These are phyloP conservation scores for Neurospora intermedia DNA, from an alignment of 495 filamentous ascomycete genomes.

Conservation along the genomic window DNA sequence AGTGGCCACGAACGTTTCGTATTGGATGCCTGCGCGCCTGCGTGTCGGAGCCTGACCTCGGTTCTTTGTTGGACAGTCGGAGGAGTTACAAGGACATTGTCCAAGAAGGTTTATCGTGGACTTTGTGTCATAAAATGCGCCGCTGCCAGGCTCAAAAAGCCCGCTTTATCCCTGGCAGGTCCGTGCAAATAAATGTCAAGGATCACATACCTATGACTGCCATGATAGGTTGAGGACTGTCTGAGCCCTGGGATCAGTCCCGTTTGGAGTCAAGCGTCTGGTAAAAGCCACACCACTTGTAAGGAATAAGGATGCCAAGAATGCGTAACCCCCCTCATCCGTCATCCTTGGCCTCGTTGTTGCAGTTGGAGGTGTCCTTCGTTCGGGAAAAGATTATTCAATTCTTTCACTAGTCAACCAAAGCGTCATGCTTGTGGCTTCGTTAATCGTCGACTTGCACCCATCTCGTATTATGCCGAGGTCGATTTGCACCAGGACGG, in stretches of 20 bases:
- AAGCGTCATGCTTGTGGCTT: not conserved
- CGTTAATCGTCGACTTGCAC: not conserved
- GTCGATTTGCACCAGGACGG: not conserved
- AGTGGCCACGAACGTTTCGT: not conserved
- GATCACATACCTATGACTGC: constrained; percentile 3
- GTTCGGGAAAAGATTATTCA: not conserved
- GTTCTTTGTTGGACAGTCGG: not conserved
- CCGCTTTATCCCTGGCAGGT: constrained; percentile 10
- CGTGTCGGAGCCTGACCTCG: not conserved
- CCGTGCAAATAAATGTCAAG: constrained; percentile 15
- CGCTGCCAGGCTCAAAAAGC: constrained; percentile 9
- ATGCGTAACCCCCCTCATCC: constrained; percentile 3
- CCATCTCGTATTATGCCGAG: not conserved
- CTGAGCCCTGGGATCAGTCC: constrained; percentile 8
- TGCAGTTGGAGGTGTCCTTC: constrained; percentile 13
- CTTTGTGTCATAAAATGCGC: constrained; percentile 11
- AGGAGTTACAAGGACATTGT: constrained; percentile 9
- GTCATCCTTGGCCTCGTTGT: constrained; percentile 3
- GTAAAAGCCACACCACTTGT: not conserved
- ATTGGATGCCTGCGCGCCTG: not conserved
- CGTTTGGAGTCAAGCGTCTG: constrained; percentile 10
- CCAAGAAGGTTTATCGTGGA: constrained; percentile 1
- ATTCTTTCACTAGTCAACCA: not conserved
- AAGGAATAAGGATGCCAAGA: not conserved
- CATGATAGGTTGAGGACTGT: constrained; percentile 11